A percentile compares a stretch with the other conserved stretches of the same genome.
Conservation (phyloP, 2,329 filamentous ascomycete species). For the Penicillium sp. region DNA sequence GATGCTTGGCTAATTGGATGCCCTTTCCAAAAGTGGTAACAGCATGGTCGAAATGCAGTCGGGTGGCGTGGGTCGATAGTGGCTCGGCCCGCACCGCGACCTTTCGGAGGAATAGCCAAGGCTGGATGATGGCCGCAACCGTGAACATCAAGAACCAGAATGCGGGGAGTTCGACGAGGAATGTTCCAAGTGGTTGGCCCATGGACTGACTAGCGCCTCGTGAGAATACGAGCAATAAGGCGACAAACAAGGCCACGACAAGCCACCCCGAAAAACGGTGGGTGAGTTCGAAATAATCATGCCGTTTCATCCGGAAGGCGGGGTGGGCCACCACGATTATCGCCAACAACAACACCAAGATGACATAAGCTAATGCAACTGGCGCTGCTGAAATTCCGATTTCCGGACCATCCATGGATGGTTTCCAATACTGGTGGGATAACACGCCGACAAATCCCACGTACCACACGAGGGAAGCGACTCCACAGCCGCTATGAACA, state of each 20-base stretch:
- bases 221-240: slow-evolving; percentile 58
- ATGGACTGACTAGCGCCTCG: slow-evolving; percentile 42
- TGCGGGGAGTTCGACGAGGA: slow-evolving; percentile 50
- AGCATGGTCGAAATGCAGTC: slow-evolving; percentile 67
- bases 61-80: slow-evolving; percentile 70
- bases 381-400: slow-evolving; percentile 40
- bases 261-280: slow-evolving; percentile 76
- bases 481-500: slow-evolving; percentile 53
- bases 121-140: slow-evolving; percentile 65
- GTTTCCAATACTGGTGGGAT: slow-evolving; percentile 36
- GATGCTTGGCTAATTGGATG: slow-evolving; percentile 61
- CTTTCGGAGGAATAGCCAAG: slow-evolving; percentile 71
- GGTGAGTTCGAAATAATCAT: slow-evolving; percentile 68
- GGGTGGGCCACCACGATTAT: slow-evolving; percentile 67
- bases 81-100: slow-evolving; percentile 64
- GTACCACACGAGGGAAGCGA: slow-evolving; percentile 52
- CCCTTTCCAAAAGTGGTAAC: slow-evolving; percentile 58
- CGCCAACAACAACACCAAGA: slow-evolving; percentile 57
- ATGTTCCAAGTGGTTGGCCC: slow-evolving; percentile 37
- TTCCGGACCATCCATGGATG: slow-evolving; percentile 15
- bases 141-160: slow-evolving; percentile 70
- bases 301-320: slow-evolving; percentile 59
- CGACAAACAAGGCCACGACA: slow-evolving; percentile 65
- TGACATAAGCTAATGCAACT: slow-evolving; percentile 56
- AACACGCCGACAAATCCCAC: slow-evolving; percentile 38